Conservation (phyloP, 176 grass and related monocot species). For the Areca catechu region DNA sequence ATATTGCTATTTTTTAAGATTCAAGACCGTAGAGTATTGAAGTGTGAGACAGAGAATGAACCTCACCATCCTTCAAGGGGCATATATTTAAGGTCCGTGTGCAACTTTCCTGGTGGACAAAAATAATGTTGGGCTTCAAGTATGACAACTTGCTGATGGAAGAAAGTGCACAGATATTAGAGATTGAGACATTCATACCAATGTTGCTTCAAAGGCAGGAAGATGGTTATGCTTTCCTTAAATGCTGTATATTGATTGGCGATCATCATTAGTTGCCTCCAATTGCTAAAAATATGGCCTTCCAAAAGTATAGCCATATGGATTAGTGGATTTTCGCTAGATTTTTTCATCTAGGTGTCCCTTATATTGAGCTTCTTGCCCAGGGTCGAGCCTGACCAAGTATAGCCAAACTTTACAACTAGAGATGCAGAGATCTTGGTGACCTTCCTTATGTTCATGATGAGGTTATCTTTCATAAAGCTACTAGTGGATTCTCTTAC, state of each 20-base stretch:
- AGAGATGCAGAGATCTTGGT: conserved; percentile 88
- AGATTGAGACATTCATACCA: conserved; percentile 97
- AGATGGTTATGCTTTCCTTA: conserved; percentile 75
- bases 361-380: conserved; percentile 94
- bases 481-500: conserved; percentile 81
- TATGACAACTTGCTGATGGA: conserved; percentile 99
- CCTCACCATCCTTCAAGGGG: too few relatives aligned
- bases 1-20: too few relatives aligned
- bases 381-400: conserved; percentile 80
- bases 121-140: conserved; percentile 51
- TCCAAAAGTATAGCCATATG: conserved; percentile 99
- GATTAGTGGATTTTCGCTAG: conserved; percentile 87
- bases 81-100: too few relatives aligned
- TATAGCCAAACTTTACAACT: conserved; percentile 85
- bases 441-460: conserved; percentile 77
- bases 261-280: conserved; percentile 93
- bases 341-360: conserved; percentile 86
- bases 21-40: too few relatives aligned
- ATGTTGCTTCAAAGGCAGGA: conserved; percentile 87
- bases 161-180: conserved; percentile 98
- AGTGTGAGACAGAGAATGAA: too few relatives aligned
- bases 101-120: too few relatives aligned
- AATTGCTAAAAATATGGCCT: conserved; percentile 97
- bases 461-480: conserved; percentile 73
- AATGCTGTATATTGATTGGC: conserved; percentile 91